Percentiles rank a stretch among this genome's conserved stretches.
phyloP scores from a whole-genome alignment of 805 yeast genomes.

The Ogataea salicorniae region DNA sequence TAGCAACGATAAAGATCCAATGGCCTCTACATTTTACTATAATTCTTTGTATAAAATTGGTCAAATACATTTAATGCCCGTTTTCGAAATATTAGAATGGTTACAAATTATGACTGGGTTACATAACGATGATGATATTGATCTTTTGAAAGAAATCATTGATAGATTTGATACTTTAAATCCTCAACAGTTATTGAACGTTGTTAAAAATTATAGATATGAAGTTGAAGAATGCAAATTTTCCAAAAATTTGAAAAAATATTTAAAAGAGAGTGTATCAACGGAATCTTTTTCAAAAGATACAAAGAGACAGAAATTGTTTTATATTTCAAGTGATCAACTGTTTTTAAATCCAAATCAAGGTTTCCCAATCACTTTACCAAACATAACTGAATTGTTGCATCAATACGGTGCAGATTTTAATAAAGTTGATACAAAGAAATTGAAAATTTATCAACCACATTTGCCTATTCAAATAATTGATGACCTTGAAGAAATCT shows the following conservation, averaged over 20 bases:
- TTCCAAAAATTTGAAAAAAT: slow-evolving; percentile 44
- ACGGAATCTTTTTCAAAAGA: neutral
- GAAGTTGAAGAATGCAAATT: slow-evolving; percentile 77
- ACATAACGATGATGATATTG: slow-evolving; percentile 44
- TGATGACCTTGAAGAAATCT: slow-evolving; percentile 68
- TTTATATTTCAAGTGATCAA: slow-evolving; percentile 22
- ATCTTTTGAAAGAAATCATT: slow-evolving; percentile 50
- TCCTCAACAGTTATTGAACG: slow-evolving; percentile 63
- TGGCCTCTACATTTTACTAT: slow-evolving; percentile 55
- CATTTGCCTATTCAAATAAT: slow-evolving; percentile 61
- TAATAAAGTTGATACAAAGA: slow-evolving; percentile 51
- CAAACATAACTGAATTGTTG: slow-evolving; percentile 68
- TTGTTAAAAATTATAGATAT: slow-evolving; percentile 71
- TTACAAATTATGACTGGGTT: slow-evolving; percentile 77
- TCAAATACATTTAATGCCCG: slow-evolving; percentile 61
- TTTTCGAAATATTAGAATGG: slow-evolving; percentile 83
- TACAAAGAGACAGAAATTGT: slow-evolving; percentile 13
- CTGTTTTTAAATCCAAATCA: slow-evolving; percentile 48
- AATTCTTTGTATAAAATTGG: slow-evolving; percentile 62
- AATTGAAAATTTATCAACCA: slow-evolving; percentile 63
- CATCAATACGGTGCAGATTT: slow-evolving; percentile 73
- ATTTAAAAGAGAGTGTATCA: slow-evolving; percentile 31
- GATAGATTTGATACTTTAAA: slow-evolving; percentile 53
- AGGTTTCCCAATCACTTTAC: slow-evolving; percentile 57
- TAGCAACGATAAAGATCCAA: slow-evolving; percentile 34